These are phyloP conservation scores for Exophiala oligosperma DNA, from an alignment of 2,329 filamentous ascomycete genomes.

Conservation along the genomic window DNA sequence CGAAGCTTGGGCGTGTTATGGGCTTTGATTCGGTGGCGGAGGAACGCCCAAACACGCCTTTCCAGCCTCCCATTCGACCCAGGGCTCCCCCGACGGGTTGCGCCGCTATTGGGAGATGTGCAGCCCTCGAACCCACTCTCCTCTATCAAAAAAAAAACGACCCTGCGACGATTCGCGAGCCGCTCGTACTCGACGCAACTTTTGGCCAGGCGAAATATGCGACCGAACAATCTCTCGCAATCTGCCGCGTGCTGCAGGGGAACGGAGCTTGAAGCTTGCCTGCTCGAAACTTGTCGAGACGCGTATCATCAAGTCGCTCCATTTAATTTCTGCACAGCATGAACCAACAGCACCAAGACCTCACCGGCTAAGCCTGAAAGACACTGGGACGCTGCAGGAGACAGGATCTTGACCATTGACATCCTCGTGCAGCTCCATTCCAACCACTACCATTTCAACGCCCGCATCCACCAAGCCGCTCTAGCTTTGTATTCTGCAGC, in stretches of 20 bases:
- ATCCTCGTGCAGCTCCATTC: conserved; percentile 11
- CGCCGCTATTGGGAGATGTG: conserved; percentile 15
- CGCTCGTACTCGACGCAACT: background rate
- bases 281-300: background rate
- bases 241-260: conserved; percentile 21
- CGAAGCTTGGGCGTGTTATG: conserved; percentile 21
- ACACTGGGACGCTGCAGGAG: conserved; percentile 23
- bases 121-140: conserved; percentile 18
- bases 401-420: conserved; percentile 22
- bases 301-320: background rate
- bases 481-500: conserved; percentile 24
- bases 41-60: conserved; percentile 16
- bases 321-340: conserved; percentile 22
- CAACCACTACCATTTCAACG: conserved; percentile 16
- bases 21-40: conserved; percentile 23
- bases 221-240: conserved; percentile 9
- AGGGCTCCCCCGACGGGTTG: conserved; percentile 15
- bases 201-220: background rate
- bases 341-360: conserved; percentile 24
- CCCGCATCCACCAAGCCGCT: conserved; percentile 22
- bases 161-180: background rate
- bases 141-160: conserved; percentile 20
- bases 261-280: conserved; percentile 9
- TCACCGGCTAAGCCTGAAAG: conserved; percentile 22
- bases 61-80: conserved; percentile 21